Percentiles rank a stretch among this genome's conserved stretches.
Evolutionary conservation across 768 basidiomycete genomes (phyloP).

Genomic region (Clavulina sp.): DNA sequence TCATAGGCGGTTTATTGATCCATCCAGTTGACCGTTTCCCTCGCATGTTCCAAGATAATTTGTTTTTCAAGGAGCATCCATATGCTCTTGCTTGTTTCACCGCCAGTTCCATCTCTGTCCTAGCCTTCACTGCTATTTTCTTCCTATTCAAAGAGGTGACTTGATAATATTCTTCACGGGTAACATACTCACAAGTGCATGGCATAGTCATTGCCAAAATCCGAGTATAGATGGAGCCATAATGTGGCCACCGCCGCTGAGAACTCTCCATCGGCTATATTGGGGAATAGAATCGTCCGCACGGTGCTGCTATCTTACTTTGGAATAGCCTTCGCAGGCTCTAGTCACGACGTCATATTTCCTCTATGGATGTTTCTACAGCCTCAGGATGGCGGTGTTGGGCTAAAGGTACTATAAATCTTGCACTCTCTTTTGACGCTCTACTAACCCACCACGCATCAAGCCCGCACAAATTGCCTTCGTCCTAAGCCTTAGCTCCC

Average conservation of each 20-base stretch:
- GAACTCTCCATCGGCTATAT: too few relatives aligned
- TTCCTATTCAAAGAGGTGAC: slow-evolving; percentile 6
- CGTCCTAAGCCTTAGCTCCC: background rate
- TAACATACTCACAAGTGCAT: too few relatives aligned
- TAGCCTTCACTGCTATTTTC: slow-evolving; percentile 1
- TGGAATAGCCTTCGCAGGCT: slow-evolving; percentile 6
- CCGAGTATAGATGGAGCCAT: too few relatives aligned
- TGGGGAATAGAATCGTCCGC: too few relatives aligned
- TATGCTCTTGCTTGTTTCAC: slow-evolving; percentile 7
- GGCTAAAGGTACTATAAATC: slow-evolving; percentile 7
- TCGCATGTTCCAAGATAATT: background rate
- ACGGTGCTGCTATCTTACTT: slow-evolving; percentile 8
- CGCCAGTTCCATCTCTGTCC: background rate
- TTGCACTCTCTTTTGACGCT: background rate
- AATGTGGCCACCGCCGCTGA: too few relatives aligned
- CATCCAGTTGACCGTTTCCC: slow-evolving; percentile 4
- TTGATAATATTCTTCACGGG: background rate
- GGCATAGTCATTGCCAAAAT: too few relatives aligned
- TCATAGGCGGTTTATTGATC: slow-evolving; percentile 9
- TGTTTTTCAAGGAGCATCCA: slow-evolving; percentile 2
- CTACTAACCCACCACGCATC: too few relatives aligned
- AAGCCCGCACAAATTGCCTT: background rate
- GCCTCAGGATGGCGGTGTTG: slow-evolving; percentile 8
- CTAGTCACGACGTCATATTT: slow-evolving; percentile 9
- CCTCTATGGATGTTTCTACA: slow-evolving; percentile 11